Evolutionary conservation across 2,329 filamentous ascomycete species (phyloP), one percentile per base, ranked within the genome.

Genomic region (Verticillium nonalfalfae): DNA sequence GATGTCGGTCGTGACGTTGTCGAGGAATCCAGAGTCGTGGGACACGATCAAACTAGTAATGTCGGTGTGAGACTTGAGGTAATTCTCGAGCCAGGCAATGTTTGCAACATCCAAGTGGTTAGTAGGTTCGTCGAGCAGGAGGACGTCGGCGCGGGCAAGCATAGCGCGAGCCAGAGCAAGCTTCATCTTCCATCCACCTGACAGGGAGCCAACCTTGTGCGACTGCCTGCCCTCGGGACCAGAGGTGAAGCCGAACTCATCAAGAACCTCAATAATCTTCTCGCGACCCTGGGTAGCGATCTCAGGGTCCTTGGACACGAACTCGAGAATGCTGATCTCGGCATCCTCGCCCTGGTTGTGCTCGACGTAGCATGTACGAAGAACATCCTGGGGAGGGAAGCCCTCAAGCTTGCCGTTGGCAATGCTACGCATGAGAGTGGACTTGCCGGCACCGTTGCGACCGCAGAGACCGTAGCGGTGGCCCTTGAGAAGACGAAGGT

Each of bases 171-270:
- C 95, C 75, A 99, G 79, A 67, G 95, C 95, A 64, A 99, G 81
- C 87, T 99, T 99, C 95, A 99, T 99, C 85, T 98, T 98, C 95
- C 95, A 99, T 73, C 95, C 95, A 78, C 95, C 95, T 54, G 95
- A 98, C 39, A 99, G 79, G 21, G 94, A 97, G 68, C 95, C 95
- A 62, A 99, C 95, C 69, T 90, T 91, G 74, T 97, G 87, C 6
- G 88, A 84, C 76, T 98, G 95, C 63, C 92, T 87, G 63, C 94
- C 95, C 67, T 95, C 90, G 0, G 93, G 92, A 2, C 94, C 94
- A 64, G 90, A 78, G 26, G 91, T 96, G 79, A 99, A 99, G 54
- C 96, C 96, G 70, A 99, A 95, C 74, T 98, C 93, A 58, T 87
- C 84, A 64, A 99, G 78, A 64, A 98, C 94, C 63, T 86, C 82